A percentile compares a stretch with the other conserved stretches of the same genome.
phyloP scores from a whole-genome alignment of 441 rosid genomes.

The Arabidopsis lyrata region DNA sequence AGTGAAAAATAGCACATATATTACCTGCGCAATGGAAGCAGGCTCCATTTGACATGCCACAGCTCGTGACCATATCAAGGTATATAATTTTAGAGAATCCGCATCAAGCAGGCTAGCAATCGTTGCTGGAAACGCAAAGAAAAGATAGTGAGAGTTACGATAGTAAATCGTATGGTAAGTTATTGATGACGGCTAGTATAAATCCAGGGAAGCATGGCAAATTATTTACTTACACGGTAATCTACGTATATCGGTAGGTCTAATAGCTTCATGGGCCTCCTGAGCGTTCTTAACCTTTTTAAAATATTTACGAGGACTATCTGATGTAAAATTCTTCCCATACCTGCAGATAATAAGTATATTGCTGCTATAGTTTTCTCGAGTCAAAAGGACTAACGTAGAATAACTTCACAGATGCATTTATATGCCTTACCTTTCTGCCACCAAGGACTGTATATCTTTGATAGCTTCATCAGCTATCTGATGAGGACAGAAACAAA shows the following conservation, averaged over 20 bases:
- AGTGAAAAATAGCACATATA: constrained; percentile 5
- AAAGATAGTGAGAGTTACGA: constrained; percentile 37
- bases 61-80: constrained; percentile 93
- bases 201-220: constrained; percentile 29
- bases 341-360: constrained; percentile 59
- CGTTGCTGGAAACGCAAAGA: constrained; percentile 60
- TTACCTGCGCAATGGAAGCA: constrained; percentile 74
- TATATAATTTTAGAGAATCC: constrained; percentile 88
- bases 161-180: constrained; percentile 12
- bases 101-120: constrained; percentile 80
- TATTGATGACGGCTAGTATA: constrained; percentile 13
- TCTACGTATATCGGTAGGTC: constrained; percentile 85
- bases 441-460: constrained; percentile 72
- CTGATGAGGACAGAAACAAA: constrained; percentile 53
- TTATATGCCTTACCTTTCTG: constrained; percentile 67
- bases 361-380: constrained; percentile 24
- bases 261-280: constrained; percentile 99
- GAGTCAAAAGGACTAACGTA: constrained; percentile 22
- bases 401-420: constrained; percentile 30
- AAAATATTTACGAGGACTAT: constrained; percentile 73
- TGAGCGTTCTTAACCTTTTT: constrained; percentile 98
- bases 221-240: constrained; percentile 72
- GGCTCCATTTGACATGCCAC: constrained; percentile 98
- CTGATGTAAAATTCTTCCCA: constrained; percentile 71
- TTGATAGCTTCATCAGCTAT: constrained; percentile 88